These are phyloP conservation scores for Candida nanaspora DNA, from an alignment of 805 yeast genomes.

Conservation along the genomic window DNA sequence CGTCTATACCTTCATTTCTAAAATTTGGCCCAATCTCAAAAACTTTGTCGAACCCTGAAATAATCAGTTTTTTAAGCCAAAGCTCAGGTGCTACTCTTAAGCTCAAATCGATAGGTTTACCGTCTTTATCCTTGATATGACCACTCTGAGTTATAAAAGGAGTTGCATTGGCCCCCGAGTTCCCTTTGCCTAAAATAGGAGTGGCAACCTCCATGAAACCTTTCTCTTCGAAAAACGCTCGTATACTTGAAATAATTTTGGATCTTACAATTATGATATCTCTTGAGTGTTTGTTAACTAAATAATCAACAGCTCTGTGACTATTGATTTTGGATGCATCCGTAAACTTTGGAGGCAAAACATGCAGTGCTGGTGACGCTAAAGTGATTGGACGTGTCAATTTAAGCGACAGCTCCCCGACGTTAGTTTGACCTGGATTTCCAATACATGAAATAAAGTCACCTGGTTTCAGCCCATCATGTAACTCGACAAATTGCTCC, in stretches of 20 bases:
- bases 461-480: conserved; percentile 51
- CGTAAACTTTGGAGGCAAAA: conserved; percentile 56
- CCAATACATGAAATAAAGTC: conserved; percentile 68
- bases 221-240: conserved; percentile 45
- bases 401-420: conserved; percentile 73
- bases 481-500: conserved; percentile 33
- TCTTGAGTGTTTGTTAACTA: conserved; percentile 47
- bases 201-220: conserved; percentile 82
- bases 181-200: conserved; percentile 63
- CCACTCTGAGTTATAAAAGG: conserved; percentile 58
- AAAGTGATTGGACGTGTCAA: conserved; percentile 41
- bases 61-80: conserved; percentile 80
- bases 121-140: conserved; percentile 26
- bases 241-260: conserved; percentile 43
- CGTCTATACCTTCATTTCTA: conserved; percentile 89
- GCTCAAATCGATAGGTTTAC: conserved; percentile 32
- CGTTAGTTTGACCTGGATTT: conserved; percentile 63
- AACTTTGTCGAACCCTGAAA: conserved; percentile 80
- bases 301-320: conserved; percentile 68
- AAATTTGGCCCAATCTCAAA: conserved; percentile 83
- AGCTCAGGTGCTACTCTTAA: conserved; percentile 91
- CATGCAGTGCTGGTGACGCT: conserved; percentile 62
- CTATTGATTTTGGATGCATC: conserved; percentile 52
- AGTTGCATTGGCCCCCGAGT: conserved; percentile 86
- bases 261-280: conserved; percentile 45